phyloP scores from a whole-genome alignment of 164 flowering plant genomes.

The Vitis amurensis region DNA sequence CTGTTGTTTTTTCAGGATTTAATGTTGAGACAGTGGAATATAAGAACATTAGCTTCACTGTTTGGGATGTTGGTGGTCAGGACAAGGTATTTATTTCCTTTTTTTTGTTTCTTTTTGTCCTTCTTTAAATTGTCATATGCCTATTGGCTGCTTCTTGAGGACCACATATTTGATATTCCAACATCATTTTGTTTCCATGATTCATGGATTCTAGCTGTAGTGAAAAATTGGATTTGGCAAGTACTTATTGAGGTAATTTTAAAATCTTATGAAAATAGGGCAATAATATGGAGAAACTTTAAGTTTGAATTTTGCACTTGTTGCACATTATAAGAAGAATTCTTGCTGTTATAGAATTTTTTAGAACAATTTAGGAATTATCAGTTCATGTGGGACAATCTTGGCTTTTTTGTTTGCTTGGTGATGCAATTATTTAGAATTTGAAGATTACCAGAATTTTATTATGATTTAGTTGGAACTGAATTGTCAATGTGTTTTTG shows the following conservation, averaged over 20 bases:
- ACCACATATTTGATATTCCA: too few species aligned
- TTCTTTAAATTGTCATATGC: not conserved
- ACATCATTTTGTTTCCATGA: too few species aligned
- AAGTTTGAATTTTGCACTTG: too few species aligned
- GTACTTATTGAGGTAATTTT: too few species aligned
- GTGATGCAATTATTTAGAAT: not conserved
- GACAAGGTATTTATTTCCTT: slow-evolving; percentile 51
- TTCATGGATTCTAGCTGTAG: too few species aligned
- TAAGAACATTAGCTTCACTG: slow-evolving; percentile 80
- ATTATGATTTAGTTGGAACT: not conserved
- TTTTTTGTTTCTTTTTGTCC: not conserved
- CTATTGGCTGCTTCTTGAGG: not conserved
- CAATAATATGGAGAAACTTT: too few species aligned
- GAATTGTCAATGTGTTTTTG: not conserved
- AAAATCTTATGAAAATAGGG: too few species aligned
- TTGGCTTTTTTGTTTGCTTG: not conserved
- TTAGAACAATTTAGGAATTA: too few species aligned
- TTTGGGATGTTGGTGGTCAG: slow-evolving; percentile 85
- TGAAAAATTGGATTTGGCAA: too few species aligned
- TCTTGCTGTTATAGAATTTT: too few species aligned
- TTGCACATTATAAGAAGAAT: too few species aligned
- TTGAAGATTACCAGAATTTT: not conserved
- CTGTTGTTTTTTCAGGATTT: slow-evolving; percentile 42
- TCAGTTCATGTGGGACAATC: too few species aligned
- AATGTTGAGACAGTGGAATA: slow-evolving; percentile 79